Evolutionary conservation across 148 eudicot species (phyloP).

Genomic region (Bassia scoparia): DNA sequence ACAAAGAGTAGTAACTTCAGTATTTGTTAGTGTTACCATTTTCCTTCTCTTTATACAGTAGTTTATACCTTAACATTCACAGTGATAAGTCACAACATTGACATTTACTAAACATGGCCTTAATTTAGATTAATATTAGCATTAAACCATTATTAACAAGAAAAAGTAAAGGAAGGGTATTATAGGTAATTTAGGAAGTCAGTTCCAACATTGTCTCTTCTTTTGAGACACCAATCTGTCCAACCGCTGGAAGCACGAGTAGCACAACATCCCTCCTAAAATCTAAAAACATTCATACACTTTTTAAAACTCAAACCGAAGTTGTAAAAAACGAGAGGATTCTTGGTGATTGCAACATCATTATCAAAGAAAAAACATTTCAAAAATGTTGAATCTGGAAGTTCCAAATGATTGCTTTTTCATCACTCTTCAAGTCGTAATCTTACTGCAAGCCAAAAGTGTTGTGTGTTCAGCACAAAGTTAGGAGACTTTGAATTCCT

Average conservation of each 20-base stretch:
- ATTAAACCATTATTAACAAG: background rate
- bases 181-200: background rate
- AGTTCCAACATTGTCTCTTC: conserved; percentile 3
- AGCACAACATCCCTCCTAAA: background rate
- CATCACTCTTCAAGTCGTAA: conserved; percentile 28
- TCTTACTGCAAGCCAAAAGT: conserved; percentile 43
- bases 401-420: conserved; percentile 19
- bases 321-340: background rate
- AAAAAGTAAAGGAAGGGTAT: background rate
- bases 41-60: too few species aligned
- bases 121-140: too few species aligned
- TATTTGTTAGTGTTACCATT: too few species aligned
- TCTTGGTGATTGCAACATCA: background rate
- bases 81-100: too few species aligned
- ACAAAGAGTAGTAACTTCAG: too few species aligned
- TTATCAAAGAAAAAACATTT: background rate
- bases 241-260: conserved; percentile 17
- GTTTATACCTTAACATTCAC: too few species aligned
- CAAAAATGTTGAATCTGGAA: conserved; percentile 30
- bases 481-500: conserved; percentile 69
- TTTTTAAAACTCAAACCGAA: background rate
- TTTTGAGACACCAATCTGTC: conserved; percentile 20
- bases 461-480: conserved; percentile 52
- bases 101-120: too few species aligned
- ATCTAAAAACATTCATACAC: background rate